phyloP scores from a whole-genome alignment of 2,329 filamentous ascomycete genomes.

The Aspergillus brasiliensis region DNA sequence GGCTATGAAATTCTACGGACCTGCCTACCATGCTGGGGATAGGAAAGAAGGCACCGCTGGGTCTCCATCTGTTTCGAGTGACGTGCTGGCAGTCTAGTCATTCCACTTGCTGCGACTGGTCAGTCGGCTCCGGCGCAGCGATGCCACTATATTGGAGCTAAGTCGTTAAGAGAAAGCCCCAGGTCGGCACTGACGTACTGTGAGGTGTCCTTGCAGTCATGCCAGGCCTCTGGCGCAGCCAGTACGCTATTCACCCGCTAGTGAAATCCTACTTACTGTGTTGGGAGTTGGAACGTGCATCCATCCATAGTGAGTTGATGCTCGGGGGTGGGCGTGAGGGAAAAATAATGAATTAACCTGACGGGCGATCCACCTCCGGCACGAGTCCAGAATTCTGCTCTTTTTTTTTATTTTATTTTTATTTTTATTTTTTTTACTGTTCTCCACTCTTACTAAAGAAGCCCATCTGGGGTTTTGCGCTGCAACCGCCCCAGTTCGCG shows the following conservation, averaged over 20 bases:
- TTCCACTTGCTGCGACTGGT: conserved; percentile 20
- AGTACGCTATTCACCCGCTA: conserved; percentile 1
- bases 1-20: conserved; percentile 11
- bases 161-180: conserved; percentile 19
- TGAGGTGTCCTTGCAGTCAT: conserved; percentile 22
- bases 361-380: conserved; percentile 11
- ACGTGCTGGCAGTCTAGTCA: conserved; percentile 19
- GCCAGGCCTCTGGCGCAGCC: conserved; percentile 13
- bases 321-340: neutral
- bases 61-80: conserved; percentile 16
- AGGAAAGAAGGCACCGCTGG: conserved; percentile 2
- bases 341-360: neutral
- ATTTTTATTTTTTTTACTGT: neutral
- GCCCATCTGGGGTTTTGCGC: conserved; percentile 35
- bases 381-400: conserved; percentile 16
- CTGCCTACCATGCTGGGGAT: conserved; percentile 3
- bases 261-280: conserved; percentile 1
- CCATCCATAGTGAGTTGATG: neutral
- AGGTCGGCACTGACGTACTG: conserved; percentile 25
- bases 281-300: conserved; percentile 1
- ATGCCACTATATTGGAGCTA: conserved; percentile 18
- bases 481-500: conserved; percentile 38
- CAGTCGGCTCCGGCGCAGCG: conserved; percentile 14
- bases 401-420: conserved; percentile 5
- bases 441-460: conserved; percentile 3